Conservation (phyloP, 306 rosid genomes). For the Cucurbita argyrosperma region DNA sequence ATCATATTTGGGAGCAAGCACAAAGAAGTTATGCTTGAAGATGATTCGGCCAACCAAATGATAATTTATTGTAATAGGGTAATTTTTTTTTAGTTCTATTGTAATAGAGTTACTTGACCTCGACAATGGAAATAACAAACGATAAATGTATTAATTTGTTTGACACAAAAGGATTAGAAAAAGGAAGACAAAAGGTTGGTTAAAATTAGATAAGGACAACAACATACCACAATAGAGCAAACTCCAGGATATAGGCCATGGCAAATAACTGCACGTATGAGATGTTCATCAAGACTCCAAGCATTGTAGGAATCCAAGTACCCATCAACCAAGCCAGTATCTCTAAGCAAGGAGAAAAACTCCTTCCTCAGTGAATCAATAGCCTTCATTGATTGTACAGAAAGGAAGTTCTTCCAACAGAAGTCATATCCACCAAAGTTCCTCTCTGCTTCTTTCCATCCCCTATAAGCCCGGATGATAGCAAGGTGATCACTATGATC, state of each 20-base stretch:
- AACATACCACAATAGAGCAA: constrained; percentile 46
- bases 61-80: not conserved
- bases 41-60: not conserved
- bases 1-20: not conserved
- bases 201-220: constrained; percentile 1
- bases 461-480: constrained; percentile 70
- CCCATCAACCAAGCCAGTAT: constrained; percentile 62
- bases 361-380: constrained; percentile 82
- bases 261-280: not conserved
- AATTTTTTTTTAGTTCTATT: not conserved
- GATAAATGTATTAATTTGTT: not conserved
- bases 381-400: constrained; percentile 82
- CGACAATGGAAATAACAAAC: not conserved
- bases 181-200: not conserved
- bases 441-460: constrained; percentile 78
- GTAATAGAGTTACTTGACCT: not conserved
- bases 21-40: not conserved
- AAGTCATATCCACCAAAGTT: constrained; percentile 65
- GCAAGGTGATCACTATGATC: constrained; percentile 90
- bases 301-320: constrained; percentile 34
- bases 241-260: not conserved
- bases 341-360: constrained; percentile 58
- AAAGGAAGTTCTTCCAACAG: constrained; percentile 90
- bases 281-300: not conserved
- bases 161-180: not conserved